Percentiles rank a stretch among this genome's conserved stretches.
These are phyloP conservation scores for Lunularia cruciata DNA, from an alignment of 225 moss, liverwort and hornwort species.

Conservation along the genomic window DNA sequence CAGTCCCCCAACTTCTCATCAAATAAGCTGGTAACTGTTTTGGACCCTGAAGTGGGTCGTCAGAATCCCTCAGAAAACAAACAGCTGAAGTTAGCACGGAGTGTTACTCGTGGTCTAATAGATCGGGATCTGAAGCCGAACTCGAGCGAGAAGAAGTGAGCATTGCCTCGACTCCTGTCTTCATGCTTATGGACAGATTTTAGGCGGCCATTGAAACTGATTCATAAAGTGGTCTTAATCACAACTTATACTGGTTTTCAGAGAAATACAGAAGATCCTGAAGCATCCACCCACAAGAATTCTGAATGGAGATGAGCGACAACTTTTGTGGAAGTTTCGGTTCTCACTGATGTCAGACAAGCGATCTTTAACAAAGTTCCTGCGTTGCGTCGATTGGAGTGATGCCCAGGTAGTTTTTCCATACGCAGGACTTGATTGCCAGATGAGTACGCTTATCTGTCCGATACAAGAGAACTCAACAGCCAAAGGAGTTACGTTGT, in stretches of 20 bases:
- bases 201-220: too few species aligned
- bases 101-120: constrained; percentile 74
- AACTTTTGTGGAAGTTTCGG: constrained; percentile 87
- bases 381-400: constrained; percentile 92
- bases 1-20: constrained; percentile 78
- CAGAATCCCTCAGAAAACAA: constrained; percentile 94
- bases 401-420: constrained; percentile 71
- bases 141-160: constrained; percentile 76
- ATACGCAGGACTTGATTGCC: not conserved
- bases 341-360: constrained; percentile 89
- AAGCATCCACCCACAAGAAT: constrained; percentile 86
- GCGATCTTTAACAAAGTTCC: constrained; percentile 84
- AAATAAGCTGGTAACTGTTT: constrained; percentile 77
- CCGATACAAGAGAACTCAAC: too few species aligned
- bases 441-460: too few species aligned
- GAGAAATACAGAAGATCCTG: constrained; percentile 77
- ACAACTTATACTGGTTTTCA: constrained; percentile 23
- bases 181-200: not conserved
- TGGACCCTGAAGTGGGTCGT: constrained; percentile 94
- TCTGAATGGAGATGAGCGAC: constrained; percentile 82
- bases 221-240: not conserved
- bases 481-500: too few species aligned
- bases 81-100: constrained; percentile 87
- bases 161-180: not conserved
- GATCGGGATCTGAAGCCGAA: constrained; percentile 90